These are phyloP conservation scores for Platanthera guangdongensis DNA, from an alignment of 106 monocot genomes.

Conservation along the genomic window DNA sequence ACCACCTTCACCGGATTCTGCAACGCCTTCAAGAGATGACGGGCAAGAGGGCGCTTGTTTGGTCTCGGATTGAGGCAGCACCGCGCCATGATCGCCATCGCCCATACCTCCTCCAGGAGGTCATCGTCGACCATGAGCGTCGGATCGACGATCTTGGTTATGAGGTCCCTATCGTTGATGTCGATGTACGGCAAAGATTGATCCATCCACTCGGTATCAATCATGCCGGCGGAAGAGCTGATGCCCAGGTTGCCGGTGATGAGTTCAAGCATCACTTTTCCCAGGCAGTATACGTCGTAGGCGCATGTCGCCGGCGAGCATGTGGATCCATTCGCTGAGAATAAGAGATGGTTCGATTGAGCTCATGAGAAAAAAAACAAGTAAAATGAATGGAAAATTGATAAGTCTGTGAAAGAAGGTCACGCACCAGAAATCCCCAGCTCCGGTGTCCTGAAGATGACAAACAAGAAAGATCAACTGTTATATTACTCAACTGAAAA, in stretches of 20 bases:
- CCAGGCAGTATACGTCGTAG: slow-evolving; percentile 55
- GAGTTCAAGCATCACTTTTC: slow-evolving; percentile 57
- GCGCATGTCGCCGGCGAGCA: slow-evolving; percentile 33
- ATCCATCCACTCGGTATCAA: slow-evolving; percentile 29
- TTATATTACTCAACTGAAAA: background rate
- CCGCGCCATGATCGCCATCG: slow-evolving; percentile 48
- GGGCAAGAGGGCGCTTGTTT: slow-evolving; percentile 34
- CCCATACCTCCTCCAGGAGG: slow-evolving; percentile 58
- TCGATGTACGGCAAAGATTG: slow-evolving; percentile 24
- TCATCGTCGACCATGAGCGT: slow-evolving; percentile 55
- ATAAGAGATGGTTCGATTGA: background rate
- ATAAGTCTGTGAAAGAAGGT: background rate
- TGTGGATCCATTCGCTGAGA: slow-evolving; percentile 7
- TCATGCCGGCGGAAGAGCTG: slow-evolving; percentile 28
- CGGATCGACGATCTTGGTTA: slow-evolving; percentile 50
- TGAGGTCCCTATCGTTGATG: slow-evolving; percentile 41
- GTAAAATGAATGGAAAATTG: background rate
- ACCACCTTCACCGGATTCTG: slow-evolving; percentile 61
- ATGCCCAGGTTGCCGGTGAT: slow-evolving; percentile 53
- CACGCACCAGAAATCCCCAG: background rate
- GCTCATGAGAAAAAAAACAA: background rate
- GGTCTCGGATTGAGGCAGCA: slow-evolving; percentile 61
- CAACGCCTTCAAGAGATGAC: slow-evolving; percentile 49
- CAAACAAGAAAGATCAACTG: background rate
- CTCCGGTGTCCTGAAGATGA: background rate